Percentiles rank a stretch among this genome's conserved stretches.
Evolutionary conservation across 306 rosid genomes (phyloP).

Genomic region (Glycine tomentella): DNA sequence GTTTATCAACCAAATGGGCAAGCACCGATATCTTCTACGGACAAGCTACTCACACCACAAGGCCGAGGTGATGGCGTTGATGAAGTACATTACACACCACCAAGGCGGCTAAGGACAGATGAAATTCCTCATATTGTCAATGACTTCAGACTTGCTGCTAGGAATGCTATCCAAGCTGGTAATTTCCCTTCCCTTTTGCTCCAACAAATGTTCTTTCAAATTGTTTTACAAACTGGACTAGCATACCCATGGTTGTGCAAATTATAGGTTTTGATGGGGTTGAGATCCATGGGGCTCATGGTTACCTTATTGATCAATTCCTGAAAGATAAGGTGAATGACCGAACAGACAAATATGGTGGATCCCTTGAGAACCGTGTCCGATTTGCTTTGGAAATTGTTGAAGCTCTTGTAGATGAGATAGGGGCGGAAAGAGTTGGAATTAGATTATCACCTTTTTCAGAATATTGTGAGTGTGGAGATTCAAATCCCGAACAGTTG

Average conservation of each 20-base stretch:
- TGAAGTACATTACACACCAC: too few relatives aligned
- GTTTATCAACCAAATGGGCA: too few relatives aligned
- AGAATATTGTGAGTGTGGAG: slow-evolving; percentile 51
- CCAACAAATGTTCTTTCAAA: too few relatives aligned
- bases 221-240: too few relatives aligned
- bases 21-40: too few relatives aligned
- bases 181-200: too few relatives aligned
- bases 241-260: neutral
- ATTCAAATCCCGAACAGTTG: slow-evolving; percentile 62
- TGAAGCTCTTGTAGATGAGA: slow-evolving; percentile 60
- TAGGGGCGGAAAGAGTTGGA: slow-evolving; percentile 71
- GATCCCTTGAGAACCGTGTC: slow-evolving; percentile 70
- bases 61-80: too few relatives aligned
- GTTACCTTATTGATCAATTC: slow-evolving; percentile 73
- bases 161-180: too few relatives aligned
- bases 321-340: slow-evolving; percentile 69
- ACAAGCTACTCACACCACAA: too few relatives aligned
- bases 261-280: slow-evolving; percentile 79
- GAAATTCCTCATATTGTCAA: too few relatives aligned
- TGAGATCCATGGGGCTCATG: slow-evolving; percentile 78
- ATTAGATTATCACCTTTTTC: slow-evolving; percentile 71
- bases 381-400: slow-evolving; percentile 66
- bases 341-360: slow-evolving; percentile 75
- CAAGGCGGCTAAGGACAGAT: too few relatives aligned
- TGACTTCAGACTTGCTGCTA: too few relatives aligned